Conservation (phyloP, 108 stramenopile species). For the Nitzschia putrida region DNA sequence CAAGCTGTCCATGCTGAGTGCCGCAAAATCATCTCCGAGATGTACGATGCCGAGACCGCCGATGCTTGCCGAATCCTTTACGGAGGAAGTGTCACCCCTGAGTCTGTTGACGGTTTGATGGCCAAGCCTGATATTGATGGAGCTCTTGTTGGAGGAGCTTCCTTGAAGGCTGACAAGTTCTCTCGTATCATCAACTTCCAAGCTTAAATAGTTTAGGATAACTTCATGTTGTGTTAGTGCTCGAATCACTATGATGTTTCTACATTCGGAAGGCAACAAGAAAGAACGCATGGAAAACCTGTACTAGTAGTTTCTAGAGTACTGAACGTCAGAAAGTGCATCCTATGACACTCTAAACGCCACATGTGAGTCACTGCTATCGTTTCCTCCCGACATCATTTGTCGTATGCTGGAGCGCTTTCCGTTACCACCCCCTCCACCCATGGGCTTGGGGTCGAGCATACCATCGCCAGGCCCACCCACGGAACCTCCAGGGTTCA, state of each 20-base stretch:
- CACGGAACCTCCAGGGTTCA: background rate
- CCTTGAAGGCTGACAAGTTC: constrained; percentile 88
- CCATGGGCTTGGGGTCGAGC: constrained; percentile 25
- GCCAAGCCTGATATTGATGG: constrained; percentile 95
- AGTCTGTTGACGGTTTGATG: constrained; percentile 92
- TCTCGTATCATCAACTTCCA: constrained; percentile 89
- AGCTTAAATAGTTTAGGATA: constrained; percentile 25
- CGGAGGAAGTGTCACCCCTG: constrained; percentile 94
- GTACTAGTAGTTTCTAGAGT: constrained; percentile 5
- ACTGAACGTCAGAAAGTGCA: background rate
- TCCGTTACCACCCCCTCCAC: constrained; percentile 8
- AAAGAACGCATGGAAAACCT: background rate
- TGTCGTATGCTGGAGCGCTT: constrained; percentile 31
- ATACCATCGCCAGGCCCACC: constrained; percentile 9
- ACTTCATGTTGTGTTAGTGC: background rate
- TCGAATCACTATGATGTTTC: background rate
- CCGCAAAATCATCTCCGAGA: constrained; percentile 74
- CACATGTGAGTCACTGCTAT: constrained; percentile 20
- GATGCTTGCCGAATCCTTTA: constrained; percentile 88
- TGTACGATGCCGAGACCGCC: constrained; percentile 82
- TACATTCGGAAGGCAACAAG: background rate
- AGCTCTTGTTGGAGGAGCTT: constrained; percentile 94
- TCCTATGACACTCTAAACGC: constrained; percentile 20
- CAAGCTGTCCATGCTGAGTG: constrained; percentile 85
- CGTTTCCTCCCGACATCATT: constrained; percentile 23